Evolutionary conservation across 2,329 filamentous ascomycete genomes (phyloP), one percentile per base, ranked within the genome.

Genomic region (Microsporum audouinii): DNA sequence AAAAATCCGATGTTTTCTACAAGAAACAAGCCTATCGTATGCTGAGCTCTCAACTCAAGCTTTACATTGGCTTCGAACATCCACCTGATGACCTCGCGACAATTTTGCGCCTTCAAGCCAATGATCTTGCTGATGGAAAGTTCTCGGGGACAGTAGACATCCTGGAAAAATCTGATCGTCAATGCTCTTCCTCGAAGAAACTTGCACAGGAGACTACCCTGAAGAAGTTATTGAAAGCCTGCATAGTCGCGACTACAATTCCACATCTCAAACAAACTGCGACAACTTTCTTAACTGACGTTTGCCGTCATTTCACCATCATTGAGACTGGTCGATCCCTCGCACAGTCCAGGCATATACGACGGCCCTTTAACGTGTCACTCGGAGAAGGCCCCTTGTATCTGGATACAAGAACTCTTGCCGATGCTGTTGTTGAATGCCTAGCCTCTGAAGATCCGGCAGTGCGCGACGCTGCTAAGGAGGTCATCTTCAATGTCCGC

Each of bases 1-100:
- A 80, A 62, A 84, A 72, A n/a, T 73, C 88, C 39, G 92, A 97
- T 68, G 78, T 79, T 0, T 94, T 89, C 72, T 96, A 99, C 78
- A 97, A 97, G 76, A 88, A 88, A 70, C 91, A 99, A 74, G 89
- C 95, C 0, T 85, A 96, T 66, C 86, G 91, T 63, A 81, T 97
- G 68, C 85, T 99, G 69, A 90, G 88, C 66, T 83, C 91, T 0
- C 91, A 97, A 68, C 79, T 96, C 59, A 99, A 97, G 76, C 79
- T 99, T 36, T 84, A 92, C 60, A 88, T 99, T 61, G 94, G 94
- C 2, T 84, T 85, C 63, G 94, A 99, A 69, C 87, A 82, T 68
- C 78, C 97, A 10, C 92, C 92, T 0, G 94, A 99, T 5, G 92
- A 99, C 65, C 83, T 97, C 65, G 85, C 89, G 2, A 84, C 89